Percentiles rank a stretch among this genome's conserved stretches.
Conservation (phyloP, 2,329 filamentous ascomycete species). For the Aspergillus unguis region DNA sequence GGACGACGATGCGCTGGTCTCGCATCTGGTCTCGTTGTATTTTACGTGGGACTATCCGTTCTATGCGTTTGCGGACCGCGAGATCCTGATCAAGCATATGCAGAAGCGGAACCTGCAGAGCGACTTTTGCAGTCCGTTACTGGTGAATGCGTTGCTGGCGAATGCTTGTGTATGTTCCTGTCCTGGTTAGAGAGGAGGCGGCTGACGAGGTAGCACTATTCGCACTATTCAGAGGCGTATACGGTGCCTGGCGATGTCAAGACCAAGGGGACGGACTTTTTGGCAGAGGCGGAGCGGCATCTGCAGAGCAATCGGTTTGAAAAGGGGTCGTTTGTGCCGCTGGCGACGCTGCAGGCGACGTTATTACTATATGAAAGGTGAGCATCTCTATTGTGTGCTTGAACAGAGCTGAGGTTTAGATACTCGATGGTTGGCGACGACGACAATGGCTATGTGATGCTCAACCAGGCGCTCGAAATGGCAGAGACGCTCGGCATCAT, state of each 20-base stretch:
- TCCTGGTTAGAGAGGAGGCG: background rate
- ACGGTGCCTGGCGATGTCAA: constrained; percentile 24
- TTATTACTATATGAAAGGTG: constrained; percentile 28
- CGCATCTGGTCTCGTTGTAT: constrained; percentile 84
- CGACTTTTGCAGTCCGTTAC: constrained; percentile 72
- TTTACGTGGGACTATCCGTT: constrained; percentile 95
- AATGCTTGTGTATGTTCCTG: constrained; percentile 26
- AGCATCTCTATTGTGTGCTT: background rate
- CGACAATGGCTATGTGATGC: constrained; percentile 28
- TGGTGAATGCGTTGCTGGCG: constrained; percentile 83
- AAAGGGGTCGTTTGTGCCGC: constrained; percentile 12
- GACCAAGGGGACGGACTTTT: constrained; percentile 25
- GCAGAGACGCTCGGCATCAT: constrained; percentile 23
- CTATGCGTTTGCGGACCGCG: constrained; percentile 72
- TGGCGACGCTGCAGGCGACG: constrained; percentile 24
- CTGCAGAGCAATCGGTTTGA: constrained; percentile 14
- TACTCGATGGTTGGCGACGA: constrained; percentile 28
- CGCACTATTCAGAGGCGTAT: constrained; percentile 29
- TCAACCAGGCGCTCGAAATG: constrained; percentile 26
- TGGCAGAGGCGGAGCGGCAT: constrained; percentile 25
- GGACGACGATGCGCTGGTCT: constrained; percentile 68
- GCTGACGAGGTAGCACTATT: constrained; percentile 18
- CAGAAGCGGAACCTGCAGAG: constrained; percentile 43
- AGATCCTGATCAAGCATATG: constrained; percentile 62
- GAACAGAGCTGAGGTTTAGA: constrained; percentile 8